Evolutionary conservation across 176 grass and related monocot genomes (phyloP), one percentile per base, ranked within the genome.

Genomic region (Triticum aestivum): DNA sequence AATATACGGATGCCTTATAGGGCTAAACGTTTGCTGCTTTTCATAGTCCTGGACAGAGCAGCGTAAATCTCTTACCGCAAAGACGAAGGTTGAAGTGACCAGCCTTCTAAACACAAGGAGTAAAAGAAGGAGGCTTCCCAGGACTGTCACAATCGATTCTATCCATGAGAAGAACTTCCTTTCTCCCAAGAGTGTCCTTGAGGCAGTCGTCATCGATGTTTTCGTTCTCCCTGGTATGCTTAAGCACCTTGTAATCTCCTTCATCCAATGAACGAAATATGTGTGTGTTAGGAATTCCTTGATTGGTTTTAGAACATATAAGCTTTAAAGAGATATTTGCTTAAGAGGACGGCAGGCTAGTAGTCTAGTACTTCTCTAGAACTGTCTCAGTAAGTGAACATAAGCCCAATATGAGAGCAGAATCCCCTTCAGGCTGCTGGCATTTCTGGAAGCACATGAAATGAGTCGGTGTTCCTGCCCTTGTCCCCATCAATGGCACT

Each of bases 131-230:
- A 65, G 88, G 82, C 71, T 98, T 79, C 86, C 91, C 34, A 77
- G 86, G 68, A 92, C 93, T 18, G 54, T 95, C 59, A 91, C 93
- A 72, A 92, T 95, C 20, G 90, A 96, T 78, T 98, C 91, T 33
- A 94, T 96, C 75, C 82, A 87, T 38, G 96, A 95, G 90, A 98
- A 98, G 82, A 95, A 91, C 44, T 98, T 98, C 84, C 77, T 98
- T 61, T 94, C 93, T 82, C 79, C 79, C 78, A 90, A 69, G 76
- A 96, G 90, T 84, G 91, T 92, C 58, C 85, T 98, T 85, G 93
- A 94, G 89, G 92, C 86, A 41, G 84, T 98, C 26, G 54, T 96
- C 26, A 39, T 98, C 2, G 88, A 95, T 9, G 86, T 89, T 26
- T 98, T 94, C 41, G 78, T 92, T 88, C 93, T 98, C 86, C 90